A percentile compares a stretch with the other conserved stretches of the same genome.
Evolutionary conservation across 495 filamentous ascomycete genomes (phyloP).

Genomic region (Xeromyces bisporus): DNA sequence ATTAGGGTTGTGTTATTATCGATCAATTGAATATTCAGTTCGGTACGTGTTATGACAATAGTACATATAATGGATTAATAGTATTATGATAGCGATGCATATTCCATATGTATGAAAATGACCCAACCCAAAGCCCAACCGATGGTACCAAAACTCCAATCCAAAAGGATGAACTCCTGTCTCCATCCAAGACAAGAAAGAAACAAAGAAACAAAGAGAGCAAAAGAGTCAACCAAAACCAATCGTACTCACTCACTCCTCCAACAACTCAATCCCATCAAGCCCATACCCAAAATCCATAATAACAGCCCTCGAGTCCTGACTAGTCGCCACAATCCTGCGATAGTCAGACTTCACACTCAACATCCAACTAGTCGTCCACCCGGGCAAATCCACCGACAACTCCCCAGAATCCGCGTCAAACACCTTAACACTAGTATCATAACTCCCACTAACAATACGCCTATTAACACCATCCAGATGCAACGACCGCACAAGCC

Average conservation of each 20-base stretch:
- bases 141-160: slow-evolving; percentile 1
- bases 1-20: too few relatives aligned
- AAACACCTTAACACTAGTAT: slow-evolving; percentile 85
- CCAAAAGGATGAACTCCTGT: slow-evolving; percentile 2
- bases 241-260: slow-evolving; percentile 20
- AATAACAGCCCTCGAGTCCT: slow-evolving; percentile 80
- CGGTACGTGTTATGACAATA: too few relatives aligned
- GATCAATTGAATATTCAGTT: too few relatives aligned
- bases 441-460: slow-evolving; percentile 81
- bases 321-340: slow-evolving; percentile 80
- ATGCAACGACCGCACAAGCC: slow-evolving; percentile 74
- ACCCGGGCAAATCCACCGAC: slow-evolving; percentile 63
- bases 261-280: slow-evolving; percentile 30
- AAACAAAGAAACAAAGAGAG: neutral
- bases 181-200: slow-evolving; percentile 2
- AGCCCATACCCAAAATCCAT: slow-evolving; percentile 52
- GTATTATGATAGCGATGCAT: too few relatives aligned
- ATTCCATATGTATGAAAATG: too few relatives aligned
- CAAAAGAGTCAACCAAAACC: slow-evolving; percentile 6
- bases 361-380: slow-evolving; percentile 91
- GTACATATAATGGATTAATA: too few relatives aligned
- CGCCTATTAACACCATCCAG: slow-evolving; percentile 69
- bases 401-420: slow-evolving; percentile 58
- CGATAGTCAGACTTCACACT: slow-evolving; percentile 90
- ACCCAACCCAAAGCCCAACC: slow-evolving; percentile 1